Evolutionary conservation across 2,329 filamentous ascomycete species (phyloP).

Genomic region (Talaromyces sp.): DNA sequence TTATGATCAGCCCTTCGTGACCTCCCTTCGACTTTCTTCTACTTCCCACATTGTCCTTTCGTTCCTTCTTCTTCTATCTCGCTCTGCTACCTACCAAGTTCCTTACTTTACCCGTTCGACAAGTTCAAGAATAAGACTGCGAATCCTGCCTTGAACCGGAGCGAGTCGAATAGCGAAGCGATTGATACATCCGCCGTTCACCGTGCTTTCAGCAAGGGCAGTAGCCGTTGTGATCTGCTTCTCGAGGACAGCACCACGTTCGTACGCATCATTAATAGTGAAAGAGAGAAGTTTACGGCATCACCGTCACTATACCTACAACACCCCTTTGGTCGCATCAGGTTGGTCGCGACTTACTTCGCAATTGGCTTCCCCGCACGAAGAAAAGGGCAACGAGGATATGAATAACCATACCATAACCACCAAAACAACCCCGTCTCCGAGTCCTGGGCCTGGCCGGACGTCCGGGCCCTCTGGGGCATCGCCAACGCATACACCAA

Average conservation of each 20-base stretch:
- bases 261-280: neutral
- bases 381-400: neutral
- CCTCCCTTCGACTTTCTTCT: neutral
- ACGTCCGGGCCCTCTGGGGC: constrained; percentile 22
- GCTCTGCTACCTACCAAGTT: neutral
- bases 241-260: constrained; percentile 1
- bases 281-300: neutral
- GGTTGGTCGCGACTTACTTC: neutral
- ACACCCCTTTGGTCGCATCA: neutral
- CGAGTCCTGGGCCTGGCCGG: constrained; percentile 27
- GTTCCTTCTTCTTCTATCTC: neutral
- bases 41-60: neutral
- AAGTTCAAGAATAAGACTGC: neutral
- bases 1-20: neutral
- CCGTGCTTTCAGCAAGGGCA: neutral
- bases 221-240: neutral
- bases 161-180: neutral
- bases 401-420: constrained; percentile 5
- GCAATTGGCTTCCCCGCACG: neutral
- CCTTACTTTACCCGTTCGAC: neutral
- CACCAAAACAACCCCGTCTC: constrained; percentile 29
- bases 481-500: constrained; percentile 22
- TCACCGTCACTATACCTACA: neutral
- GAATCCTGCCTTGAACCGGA: too few relatives aligned
- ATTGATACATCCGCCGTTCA: neutral